These are phyloP conservation scores for Trypanosoma mega DNA, from an alignment of 208 protist genomes.

Conservation along the genomic window DNA sequence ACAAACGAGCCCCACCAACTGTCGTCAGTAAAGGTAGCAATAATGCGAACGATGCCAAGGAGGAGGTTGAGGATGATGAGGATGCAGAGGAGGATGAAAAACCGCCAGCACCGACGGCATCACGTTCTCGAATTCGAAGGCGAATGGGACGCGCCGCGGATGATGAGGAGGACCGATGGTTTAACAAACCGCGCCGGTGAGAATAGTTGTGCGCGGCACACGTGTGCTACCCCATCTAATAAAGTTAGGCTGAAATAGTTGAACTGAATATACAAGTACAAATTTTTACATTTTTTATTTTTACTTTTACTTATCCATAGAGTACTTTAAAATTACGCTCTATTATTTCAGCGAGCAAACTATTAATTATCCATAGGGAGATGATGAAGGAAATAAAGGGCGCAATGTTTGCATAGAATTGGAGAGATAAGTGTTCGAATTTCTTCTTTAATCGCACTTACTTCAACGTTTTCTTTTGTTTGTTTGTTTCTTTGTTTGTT, in stretches of 20 bases:
- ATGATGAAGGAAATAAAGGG: too few species aligned
- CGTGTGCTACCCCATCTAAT: too few species aligned
- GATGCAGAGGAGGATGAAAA: not conserved
- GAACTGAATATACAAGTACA: too few species aligned
- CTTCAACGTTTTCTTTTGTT: not conserved
- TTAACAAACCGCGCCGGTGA: slow-evolving; percentile 14
- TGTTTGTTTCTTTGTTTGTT: not conserved
- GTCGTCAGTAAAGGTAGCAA: not conserved
- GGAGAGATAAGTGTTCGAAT: not conserved
- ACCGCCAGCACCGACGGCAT: not conserved
- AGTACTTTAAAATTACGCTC: too few species aligned
- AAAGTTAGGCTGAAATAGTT: too few species aligned
- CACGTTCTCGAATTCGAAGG: slow-evolving; percentile 7
- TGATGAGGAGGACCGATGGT: slow-evolving; percentile 22
- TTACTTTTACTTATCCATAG: too few species aligned
- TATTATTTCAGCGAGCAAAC: too few species aligned
- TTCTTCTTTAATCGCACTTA: too few species aligned
- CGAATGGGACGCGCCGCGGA: slow-evolving; percentile 14
- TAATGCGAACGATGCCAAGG: not conserved
- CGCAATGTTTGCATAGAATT: too few species aligned
- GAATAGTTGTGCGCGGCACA: not conserved
- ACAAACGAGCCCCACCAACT: not conserved
- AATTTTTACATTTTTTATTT: too few species aligned
- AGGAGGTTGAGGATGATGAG: slow-evolving; percentile 8
- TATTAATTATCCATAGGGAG: too few species aligned